Evolutionary conservation across 139 green algal genomes (phyloP).

Genomic region (Volvox africanus): DNA sequence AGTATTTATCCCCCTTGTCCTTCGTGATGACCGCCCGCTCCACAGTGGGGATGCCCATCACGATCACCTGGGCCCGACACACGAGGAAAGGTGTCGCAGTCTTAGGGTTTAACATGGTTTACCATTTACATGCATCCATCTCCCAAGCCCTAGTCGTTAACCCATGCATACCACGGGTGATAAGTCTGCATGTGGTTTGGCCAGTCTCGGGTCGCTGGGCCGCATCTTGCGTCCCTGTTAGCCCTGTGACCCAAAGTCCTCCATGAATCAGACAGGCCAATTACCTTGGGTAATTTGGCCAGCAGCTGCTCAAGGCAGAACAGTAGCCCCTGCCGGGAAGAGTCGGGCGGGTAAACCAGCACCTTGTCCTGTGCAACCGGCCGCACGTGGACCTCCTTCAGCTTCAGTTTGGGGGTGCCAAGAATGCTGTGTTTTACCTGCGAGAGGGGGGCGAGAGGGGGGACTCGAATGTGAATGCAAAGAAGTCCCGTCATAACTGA

Average conservation of each 20-base stretch:
- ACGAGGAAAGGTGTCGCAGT: no score
- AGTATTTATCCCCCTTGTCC: slow-evolving; percentile 72
- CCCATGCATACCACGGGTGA: no score
- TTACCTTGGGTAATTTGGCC: slow-evolving; percentile 52
- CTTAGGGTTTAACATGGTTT: no score
- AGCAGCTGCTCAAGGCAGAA: slow-evolving; percentile 65
- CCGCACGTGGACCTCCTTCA: slow-evolving; percentile 77
- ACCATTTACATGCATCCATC: no score
- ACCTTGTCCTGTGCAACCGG: slow-evolving; percentile 63
- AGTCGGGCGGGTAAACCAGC: slow-evolving; percentile 56
- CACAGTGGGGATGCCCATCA: slow-evolving; percentile 91
- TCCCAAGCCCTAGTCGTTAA: no score
- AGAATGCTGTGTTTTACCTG: slow-evolving; percentile 68
- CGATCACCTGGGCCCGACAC: slow-evolving; percentile 75
- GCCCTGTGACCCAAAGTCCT: no score
- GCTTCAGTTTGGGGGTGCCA: slow-evolving; percentile 77
- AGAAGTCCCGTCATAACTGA: no score
- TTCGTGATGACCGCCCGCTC: slow-evolving; percentile 93
- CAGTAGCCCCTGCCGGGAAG: slow-evolving; percentile 52
- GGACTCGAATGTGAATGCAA: background rate
- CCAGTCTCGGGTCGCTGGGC: no score
- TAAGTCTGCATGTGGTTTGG: no score
- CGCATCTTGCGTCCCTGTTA: no score
- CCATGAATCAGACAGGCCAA: no score
- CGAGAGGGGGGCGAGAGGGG: background rate